Percentiles rank a stretch among this genome's conserved stretches.
Conservation (phyloP, 768 basidiomycete genomes). For the Russula compacta region DNA sequence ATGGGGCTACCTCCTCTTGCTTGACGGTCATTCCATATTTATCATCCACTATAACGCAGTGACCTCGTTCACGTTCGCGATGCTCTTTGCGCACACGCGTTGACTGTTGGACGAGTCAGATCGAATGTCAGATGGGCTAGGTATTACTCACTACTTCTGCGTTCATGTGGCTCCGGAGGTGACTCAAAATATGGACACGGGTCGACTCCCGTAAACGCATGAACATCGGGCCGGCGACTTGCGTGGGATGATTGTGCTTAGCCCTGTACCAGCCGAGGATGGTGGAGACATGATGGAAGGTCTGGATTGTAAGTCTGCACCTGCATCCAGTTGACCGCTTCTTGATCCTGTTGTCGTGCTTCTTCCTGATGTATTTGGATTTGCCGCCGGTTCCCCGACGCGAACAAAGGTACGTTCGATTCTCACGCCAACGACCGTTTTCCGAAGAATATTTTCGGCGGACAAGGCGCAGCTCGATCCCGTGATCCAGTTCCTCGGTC, state of each 20-base stretch:
- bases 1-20: background rate
- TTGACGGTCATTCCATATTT: background rate
- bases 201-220: background rate
- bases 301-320: background rate
- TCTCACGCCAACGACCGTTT: background rate
- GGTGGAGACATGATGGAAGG: background rate
- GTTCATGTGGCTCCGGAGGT: background rate
- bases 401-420: background rate
- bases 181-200: background rate
- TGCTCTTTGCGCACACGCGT: background rate
- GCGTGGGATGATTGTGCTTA: background rate
- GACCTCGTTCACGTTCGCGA: background rate
- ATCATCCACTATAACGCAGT: background rate
- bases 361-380: background rate
- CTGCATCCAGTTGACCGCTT: background rate
- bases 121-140: background rate
- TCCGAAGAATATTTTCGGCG: background rate
- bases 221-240: background rate
- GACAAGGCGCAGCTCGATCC: background rate
- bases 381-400: background rate
- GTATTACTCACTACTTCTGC: background rate
- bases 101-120: background rate
- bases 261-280: background rate
- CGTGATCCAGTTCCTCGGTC: background rate
- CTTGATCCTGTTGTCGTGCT: background rate